Percentiles rank a stretch among this genome's conserved stretches.
Evolutionary conservation across 148 eudicot genomes (phyloP).

Genomic region (Simmondsia chinensis): DNA sequence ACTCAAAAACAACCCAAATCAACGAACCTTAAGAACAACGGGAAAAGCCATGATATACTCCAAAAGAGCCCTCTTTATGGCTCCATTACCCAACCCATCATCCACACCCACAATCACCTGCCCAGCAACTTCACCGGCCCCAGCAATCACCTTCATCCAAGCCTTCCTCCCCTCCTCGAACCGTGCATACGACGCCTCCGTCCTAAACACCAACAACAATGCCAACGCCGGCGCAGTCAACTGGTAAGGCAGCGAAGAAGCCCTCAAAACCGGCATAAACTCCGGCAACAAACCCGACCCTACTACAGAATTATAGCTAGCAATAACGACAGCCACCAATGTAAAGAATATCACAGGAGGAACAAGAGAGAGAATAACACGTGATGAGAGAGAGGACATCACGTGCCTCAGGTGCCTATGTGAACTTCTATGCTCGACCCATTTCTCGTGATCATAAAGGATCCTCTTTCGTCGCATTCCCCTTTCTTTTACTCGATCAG

Average conservation of each 20-base stretch:
- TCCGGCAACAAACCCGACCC: constrained; percentile 54
- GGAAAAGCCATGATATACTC: constrained; percentile 90
- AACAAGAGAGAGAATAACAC: constrained; percentile 77
- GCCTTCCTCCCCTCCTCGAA: constrained; percentile 84
- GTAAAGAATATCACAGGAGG: constrained; percentile 88
- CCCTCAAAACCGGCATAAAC: constrained; percentile 65
- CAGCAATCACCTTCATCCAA: constrained; percentile 75
- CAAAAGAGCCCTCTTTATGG: constrained; percentile 69
- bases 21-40: constrained; percentile 78
- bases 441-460: constrained; percentile 59
- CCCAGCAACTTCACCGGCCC: constrained; percentile 70
- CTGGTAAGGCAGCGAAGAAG: constrained; percentile 87
- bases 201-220: constrained; percentile 77
- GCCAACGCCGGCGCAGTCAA: constrained; percentile 95
- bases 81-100: constrained; percentile 32
- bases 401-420: constrained; percentile 73
- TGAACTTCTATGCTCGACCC: constrained; percentile 88
- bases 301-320: constrained; percentile 70
- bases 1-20: neutral
- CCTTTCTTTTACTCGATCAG: constrained; percentile 58
- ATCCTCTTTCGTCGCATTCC: constrained; percentile 55
- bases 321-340: constrained; percentile 53
- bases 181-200: constrained; percentile 97
- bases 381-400: constrained; percentile 53
- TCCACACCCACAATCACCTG: constrained; percentile 69